Percentiles rank a stretch among this genome's conserved stretches.
Conservation (phyloP, 1,139 yeast genomes). For the Oligophagozyma castellii region DNA sequence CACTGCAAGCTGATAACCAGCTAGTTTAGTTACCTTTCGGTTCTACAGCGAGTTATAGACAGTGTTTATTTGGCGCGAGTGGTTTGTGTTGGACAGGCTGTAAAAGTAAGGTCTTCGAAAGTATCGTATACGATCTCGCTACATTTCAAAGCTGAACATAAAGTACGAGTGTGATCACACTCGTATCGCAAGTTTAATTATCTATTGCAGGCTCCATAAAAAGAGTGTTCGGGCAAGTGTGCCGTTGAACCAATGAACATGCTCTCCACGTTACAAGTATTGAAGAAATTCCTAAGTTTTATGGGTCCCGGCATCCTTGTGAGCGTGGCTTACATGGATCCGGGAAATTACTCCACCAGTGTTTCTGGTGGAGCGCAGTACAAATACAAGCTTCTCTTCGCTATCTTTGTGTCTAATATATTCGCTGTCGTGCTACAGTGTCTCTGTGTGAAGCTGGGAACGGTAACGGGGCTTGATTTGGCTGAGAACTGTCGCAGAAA, state of each 20-base stretch:
- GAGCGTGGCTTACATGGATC: constrained; percentile 93
- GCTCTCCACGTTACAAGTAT: constrained; percentile 2
- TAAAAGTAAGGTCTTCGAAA: no score
- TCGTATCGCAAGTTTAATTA: no score
- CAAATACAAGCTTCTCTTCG: constrained; percentile 69
- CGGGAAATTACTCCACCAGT: constrained; percentile 92
- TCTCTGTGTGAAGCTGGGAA: constrained; percentile 60
- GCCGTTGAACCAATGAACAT: not conserved
- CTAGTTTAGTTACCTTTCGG: no score
- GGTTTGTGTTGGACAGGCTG: no score
- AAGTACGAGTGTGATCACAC: no score
- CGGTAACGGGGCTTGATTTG: constrained; percentile 68
- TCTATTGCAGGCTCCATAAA: no score
- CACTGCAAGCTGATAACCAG: no score
- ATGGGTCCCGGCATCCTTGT: constrained; percentile 93
- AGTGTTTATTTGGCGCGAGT: no score
- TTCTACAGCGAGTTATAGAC: no score
- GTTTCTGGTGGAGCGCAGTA: constrained; percentile 88
- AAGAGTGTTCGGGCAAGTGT: no score
- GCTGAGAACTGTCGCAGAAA: constrained; percentile 55
- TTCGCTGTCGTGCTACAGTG: constrained; percentile 81
- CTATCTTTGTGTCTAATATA: constrained; percentile 67
- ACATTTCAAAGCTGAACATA: no score
- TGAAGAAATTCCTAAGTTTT: constrained; percentile 31
- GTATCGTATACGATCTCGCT: no score